phyloP scores from a whole-genome alignment of 306 rosid genomes.

The Rosa lucieae region DNA sequence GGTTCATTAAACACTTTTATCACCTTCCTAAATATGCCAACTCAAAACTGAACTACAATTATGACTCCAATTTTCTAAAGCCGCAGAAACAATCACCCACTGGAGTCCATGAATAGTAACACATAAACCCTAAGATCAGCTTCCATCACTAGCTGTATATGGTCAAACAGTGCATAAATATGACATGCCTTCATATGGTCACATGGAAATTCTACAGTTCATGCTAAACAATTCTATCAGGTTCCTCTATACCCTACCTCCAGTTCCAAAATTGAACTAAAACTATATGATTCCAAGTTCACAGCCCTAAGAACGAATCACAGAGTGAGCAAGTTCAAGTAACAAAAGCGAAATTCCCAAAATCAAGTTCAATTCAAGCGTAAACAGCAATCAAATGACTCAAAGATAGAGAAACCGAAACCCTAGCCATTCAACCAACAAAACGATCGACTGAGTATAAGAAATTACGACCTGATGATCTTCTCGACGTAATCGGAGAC shows the following conservation, averaged over 20 bases:
- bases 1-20: not conserved
- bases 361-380: not conserved
- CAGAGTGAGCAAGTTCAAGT: not conserved
- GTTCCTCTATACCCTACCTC: not conserved
- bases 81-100: not conserved
- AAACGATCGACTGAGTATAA: not conserved
- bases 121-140: not conserved
- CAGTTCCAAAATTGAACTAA: slow-evolving; percentile 9
- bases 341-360: not conserved
- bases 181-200: not conserved
- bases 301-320: not conserved
- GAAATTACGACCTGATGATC: slow-evolving; percentile 56
- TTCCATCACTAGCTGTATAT: not conserved
- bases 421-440: not conserved
- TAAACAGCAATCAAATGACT: not conserved
- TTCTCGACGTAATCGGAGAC: slow-evolving; percentile 71
- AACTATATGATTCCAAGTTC: not conserved
- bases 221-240: not conserved
- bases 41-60: not conserved
- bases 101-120: not conserved
- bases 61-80: not conserved
- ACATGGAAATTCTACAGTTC: not conserved
- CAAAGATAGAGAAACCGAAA: slow-evolving; percentile 4
- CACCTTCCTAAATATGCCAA: not conserved
- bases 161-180: not conserved